phyloP scores from a whole-genome alignment of 805 yeast genomes.

The Candida bentonensis region DNA sequence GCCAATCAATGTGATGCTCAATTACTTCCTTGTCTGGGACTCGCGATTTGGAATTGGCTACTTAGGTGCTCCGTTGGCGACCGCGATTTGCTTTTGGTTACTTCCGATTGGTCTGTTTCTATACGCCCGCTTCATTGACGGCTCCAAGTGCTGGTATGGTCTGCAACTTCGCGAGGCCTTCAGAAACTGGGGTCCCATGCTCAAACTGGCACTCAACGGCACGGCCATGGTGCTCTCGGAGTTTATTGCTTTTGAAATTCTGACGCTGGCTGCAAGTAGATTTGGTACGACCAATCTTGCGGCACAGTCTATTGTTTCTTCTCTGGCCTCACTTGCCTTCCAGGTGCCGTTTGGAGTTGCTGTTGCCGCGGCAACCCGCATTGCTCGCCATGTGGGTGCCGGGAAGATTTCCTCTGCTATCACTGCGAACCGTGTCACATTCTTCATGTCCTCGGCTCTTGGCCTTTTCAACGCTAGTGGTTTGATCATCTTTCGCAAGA shows the following conservation, averaged over 20 bases:
- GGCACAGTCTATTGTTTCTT: constrained; percentile 41
- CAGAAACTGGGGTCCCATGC: constrained; percentile 20
- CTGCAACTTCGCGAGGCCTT: constrained; percentile 9
- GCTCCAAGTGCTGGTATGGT: constrained; percentile 25
- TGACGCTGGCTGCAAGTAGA: constrained; percentile 38
- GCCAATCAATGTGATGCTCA: constrained; percentile 33
- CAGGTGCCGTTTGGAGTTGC: constrained; percentile 46
- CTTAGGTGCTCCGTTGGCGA: constrained; percentile 44
- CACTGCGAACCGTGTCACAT: constrained; percentile 30
- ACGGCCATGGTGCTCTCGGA: constrained; percentile 42
- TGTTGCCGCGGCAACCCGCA: constrained; percentile 40
- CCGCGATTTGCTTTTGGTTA: constrained; percentile 34
- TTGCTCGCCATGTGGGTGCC: constrained; percentile 40
- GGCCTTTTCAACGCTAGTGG: constrained; percentile 18
- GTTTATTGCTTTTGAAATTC: constrained; percentile 42
- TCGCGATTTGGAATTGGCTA: constrained; percentile 33
- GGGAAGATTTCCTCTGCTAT: constrained; percentile 22
- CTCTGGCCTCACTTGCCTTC: constrained; percentile 23
- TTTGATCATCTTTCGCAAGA: constrained; percentile 31
- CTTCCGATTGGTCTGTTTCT: constrained; percentile 23
- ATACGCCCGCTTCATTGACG: constrained; percentile 26
- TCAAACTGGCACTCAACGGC: constrained; percentile 37
- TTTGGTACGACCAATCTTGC: constrained; percentile 42
- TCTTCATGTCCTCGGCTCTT: constrained; percentile 22
- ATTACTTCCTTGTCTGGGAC: constrained; percentile 36